Evolutionary conservation across 805 yeast genomes (phyloP), one percentile per base, ranked within the genome.

Genomic region (Isabelozyma heimii): DNA sequence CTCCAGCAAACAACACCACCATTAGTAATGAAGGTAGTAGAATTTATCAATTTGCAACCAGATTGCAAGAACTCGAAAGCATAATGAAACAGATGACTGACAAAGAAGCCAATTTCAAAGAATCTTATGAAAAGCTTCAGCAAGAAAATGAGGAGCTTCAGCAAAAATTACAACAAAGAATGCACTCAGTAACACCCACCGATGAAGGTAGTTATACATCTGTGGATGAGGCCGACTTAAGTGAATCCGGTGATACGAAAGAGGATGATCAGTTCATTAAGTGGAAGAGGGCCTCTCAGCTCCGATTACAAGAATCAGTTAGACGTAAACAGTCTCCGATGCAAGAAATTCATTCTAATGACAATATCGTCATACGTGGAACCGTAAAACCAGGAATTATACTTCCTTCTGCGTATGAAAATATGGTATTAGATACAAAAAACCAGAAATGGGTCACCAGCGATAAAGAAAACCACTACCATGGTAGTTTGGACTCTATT

Each of bases 211-310:
- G 16, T 14, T 48, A 52, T n/a, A 44, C 53, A 8, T 52, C 59
- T 1, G 51, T 62, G 15, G 67, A 62, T 45, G 56, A 59, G 35
- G 56, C 55, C 17, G 61, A 61, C 43, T 49, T 59, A 30, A 56
- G 62, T 8, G 62, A 56, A 4, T 49, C 58, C 30, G 55, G 61
- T 8, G 51, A 53, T 26, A 60, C 55, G 3, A 59, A 61, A 35
- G 45, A 40, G 26, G 48, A 51, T 45, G 56, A 54, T 20, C 59
- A 65, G 26, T 57, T 63, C 37, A 65, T 70, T 40, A 65, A 59
- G 47, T 69, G 74, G 75, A 73, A 70, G 47, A 50, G 70, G 37
- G 62, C 71, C 3, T 72, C 76, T 4, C 75, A 72, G 49, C 58
- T 73, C 26, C 59, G 59, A 28, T 57, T 71, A 28, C 58, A 46